Evolutionary conservation across 2,329 filamentous ascomycete species (phyloP).

Genomic region (Metarhizium rileyi): DNA sequence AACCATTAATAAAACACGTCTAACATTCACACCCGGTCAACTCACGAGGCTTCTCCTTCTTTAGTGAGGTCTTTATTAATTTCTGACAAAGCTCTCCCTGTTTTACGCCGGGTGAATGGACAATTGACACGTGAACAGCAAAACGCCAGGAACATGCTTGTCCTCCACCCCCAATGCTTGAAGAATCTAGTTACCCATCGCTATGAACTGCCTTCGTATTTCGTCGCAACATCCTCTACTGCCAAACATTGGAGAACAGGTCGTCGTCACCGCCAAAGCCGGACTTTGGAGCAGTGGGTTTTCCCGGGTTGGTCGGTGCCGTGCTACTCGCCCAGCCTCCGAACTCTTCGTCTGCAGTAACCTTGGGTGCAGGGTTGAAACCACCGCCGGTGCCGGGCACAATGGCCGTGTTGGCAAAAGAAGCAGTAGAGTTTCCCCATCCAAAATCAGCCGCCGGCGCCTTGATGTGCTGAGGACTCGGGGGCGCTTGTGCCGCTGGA

Average conservation of each 20-base stretch:
- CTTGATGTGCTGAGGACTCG: constrained; percentile 44
- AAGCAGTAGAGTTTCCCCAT: constrained; percentile 38
- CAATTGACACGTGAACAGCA: constrained; percentile 20
- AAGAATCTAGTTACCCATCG: not conserved
- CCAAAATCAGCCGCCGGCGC: constrained; percentile 50
- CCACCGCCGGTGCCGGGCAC: constrained; percentile 55
- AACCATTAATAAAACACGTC: not conserved
- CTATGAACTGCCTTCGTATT: not conserved
- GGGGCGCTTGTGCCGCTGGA: constrained; percentile 29
- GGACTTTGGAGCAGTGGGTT: constrained; percentile 39
- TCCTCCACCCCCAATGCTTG: constrained; percentile 8
- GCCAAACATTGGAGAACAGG: constrained; percentile 93
- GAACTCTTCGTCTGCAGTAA: constrained; percentile 88
- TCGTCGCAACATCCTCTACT: constrained; percentile 34
- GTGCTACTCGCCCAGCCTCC: constrained; percentile 82
- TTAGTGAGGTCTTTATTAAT: no score
- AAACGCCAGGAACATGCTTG: constrained; percentile 23
- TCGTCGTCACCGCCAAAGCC: constrained; percentile 67
- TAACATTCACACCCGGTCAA: no score
- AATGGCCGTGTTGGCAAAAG: constrained; percentile 50
- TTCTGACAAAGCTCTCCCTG: constrained; percentile 5
- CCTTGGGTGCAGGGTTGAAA: constrained; percentile 55
- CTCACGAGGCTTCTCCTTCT: no score
- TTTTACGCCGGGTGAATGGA: constrained; percentile 17
- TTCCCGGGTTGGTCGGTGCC: constrained; percentile 30